These are phyloP conservation scores for Tuber indicum DNA, from an alignment of 495 filamentous ascomycete genomes.

Conservation along the genomic window DNA sequence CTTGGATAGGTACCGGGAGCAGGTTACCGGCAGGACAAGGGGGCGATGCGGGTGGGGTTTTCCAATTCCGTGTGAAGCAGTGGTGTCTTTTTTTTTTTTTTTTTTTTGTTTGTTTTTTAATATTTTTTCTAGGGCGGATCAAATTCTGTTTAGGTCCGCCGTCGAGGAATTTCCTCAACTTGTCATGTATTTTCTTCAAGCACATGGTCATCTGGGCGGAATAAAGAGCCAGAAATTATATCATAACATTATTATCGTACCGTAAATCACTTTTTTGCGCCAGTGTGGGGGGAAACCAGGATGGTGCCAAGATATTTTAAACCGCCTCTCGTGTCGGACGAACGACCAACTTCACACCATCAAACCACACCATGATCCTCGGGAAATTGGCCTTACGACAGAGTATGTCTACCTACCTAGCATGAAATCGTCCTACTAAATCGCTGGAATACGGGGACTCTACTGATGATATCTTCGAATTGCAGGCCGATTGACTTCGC, in stretches of 20 bases:
- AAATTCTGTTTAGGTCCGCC: background rate
- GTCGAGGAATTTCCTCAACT: background rate
- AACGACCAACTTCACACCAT: background rate
- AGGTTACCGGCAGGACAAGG: background rate
- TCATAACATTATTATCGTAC: too few species aligned
- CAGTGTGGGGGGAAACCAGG: background rate
- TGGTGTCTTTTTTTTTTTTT: background rate
- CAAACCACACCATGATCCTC: conserved; percentile 28
- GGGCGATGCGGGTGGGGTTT: background rate
- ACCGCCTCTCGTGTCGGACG: background rate
- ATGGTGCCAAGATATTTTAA: conserved; percentile 1
- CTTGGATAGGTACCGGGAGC: background rate
- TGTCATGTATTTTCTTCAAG: background rate
- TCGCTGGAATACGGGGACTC: background rate
- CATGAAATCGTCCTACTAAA: background rate
- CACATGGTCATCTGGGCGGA: background rate
- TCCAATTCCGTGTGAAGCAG: conserved; percentile 8
- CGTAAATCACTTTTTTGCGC: background rate
- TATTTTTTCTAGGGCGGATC: background rate
- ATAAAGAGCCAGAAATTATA: background rate
- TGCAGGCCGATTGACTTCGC: conserved; percentile 23
- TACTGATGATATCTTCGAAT: conserved; percentile 12
- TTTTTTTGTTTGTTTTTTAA: background rate
- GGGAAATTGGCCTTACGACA: conserved; percentile 25
- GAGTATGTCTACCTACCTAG: conserved; percentile 19